Conservation (phyloP, 441 rosid species). For the Francoa sonchifolia region DNA sequence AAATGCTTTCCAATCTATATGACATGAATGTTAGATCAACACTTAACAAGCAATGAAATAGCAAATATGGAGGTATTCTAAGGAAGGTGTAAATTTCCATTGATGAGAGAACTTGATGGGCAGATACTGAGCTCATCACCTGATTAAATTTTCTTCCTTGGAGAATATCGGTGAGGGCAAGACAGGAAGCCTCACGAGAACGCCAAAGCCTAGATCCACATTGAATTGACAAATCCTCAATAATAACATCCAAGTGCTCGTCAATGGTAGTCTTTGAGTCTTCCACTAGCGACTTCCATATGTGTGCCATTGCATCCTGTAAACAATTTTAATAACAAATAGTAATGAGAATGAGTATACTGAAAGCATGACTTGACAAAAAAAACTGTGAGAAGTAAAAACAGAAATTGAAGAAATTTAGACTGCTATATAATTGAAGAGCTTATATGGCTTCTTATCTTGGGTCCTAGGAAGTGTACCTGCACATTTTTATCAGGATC, state of each 20-base stretch:
- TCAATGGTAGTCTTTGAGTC: slow-evolving; percentile 82
- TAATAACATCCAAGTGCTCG: slow-evolving; percentile 66
- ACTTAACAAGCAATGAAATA: background rate
- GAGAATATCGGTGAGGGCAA: slow-evolving; percentile 86
- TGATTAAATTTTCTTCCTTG: slow-evolving; percentile 86
- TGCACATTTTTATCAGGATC: slow-evolving; percentile 99
- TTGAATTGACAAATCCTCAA: slow-evolving; percentile 71
- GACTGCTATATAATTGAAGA: background rate
- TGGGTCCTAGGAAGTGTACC: slow-evolving; percentile 30
- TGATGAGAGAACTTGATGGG: background rate
- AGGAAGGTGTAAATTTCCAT: background rate
- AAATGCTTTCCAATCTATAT: slow-evolving; percentile 65
- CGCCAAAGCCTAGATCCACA: slow-evolving; percentile 97
- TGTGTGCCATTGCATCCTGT: slow-evolving; percentile 96
- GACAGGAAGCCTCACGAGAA: slow-evolving; percentile 97
- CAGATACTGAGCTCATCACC: slow-evolving; percentile 33
- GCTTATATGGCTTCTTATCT: background rate
- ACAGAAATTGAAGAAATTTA: background rate
- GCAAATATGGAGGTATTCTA: background rate
- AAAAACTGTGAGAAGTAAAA: too few relatives aligned
- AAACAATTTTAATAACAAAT: slow-evolving; percentile 13
- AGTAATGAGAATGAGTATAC: slow-evolving; percentile 11
- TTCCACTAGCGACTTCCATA: slow-evolving; percentile 88
- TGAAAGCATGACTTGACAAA: too few relatives aligned
- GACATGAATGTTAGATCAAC: slow-evolving; percentile 7